Evolutionary conservation across 495 filamentous ascomycete species (phyloP), one percentile per base, ranked within the genome.

Genomic region (Glutinoglossum americanum): DNA sequence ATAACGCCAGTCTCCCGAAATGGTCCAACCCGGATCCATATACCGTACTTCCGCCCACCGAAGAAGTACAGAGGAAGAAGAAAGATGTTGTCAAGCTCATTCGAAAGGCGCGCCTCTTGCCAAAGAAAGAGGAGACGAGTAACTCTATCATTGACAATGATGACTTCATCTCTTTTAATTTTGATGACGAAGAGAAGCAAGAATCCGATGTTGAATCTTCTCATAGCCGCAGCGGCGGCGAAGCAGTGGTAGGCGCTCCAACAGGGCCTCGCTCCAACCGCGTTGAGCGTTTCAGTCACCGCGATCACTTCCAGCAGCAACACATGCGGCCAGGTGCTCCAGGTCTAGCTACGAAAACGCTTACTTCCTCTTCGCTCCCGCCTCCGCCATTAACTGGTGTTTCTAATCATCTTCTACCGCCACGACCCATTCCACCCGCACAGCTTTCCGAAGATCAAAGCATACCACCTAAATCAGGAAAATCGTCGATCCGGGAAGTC

Each of bases 11-110:
- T 13, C 62, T 62, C 2, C 87, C 87, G 0, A 84, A 81, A 67
- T 96, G 89, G 89, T 94, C 87, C 0, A 96, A 96, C 62, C 87
- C 89, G 3, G 89, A 96, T 68, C 87, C 87, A 0, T 96, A 94
- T 69, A 92, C 85, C 3, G 82, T 74, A 2, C 70, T 92, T 8
- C 89, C 89, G 6, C 85, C 86, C 7, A 74, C 79, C 0, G 81
- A 84, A 62, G 78, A 76, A 61, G 73, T 64, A 44, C 73, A 76
- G 39, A 71, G 72, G 19, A 87, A 87, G 63, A 84, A 81, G 66
- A 80, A 83, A 61, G 86, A 94, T 59, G 80, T 94, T 30, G 84
- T 95, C 27, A 81, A 89, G 61, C 65, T 92, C 55, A 94, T 95
- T 61, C 80, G 87, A 61, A 94, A 93, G 61, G 84, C 88, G 0